A percentile compares a stretch with the other conserved stretches of the same genome.
These are phyloP conservation scores for Clonostachys byssicola DNA, from an alignment of 2,329 filamentous ascomycete genomes.

Conservation along the genomic window DNA sequence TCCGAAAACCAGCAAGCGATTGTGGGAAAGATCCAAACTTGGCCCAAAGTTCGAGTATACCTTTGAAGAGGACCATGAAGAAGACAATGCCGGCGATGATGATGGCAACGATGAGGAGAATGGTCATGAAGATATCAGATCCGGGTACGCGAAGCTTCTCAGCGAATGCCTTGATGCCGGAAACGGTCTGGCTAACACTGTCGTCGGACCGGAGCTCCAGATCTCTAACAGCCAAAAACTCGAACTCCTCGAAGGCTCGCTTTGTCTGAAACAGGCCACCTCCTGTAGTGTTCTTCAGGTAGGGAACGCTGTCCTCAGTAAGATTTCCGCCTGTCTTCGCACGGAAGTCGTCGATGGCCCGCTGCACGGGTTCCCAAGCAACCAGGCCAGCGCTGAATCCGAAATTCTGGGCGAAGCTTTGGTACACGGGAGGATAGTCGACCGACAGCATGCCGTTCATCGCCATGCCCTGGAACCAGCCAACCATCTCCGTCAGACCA, in stretches of 20 bases:
- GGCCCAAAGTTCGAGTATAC: conserved; percentile 86
- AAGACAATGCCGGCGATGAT: conserved; percentile 80
- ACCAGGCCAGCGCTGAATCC: conserved; percentile 84
- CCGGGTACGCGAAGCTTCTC: conserved; percentile 81
- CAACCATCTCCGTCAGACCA: conserved; percentile 78
- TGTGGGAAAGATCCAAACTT: conserved; percentile 85
- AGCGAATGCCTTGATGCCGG: conserved; percentile 78
- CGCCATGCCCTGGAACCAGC: conserved; percentile 90
- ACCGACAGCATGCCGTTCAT: conserved; percentile 96
- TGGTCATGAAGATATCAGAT: conserved; percentile 94
- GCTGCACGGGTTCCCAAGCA: conserved; percentile 77
- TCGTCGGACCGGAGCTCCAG: conserved; percentile 7
- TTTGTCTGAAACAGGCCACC: conserved; percentile 38
- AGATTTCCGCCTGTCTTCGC: conserved; percentile 79
- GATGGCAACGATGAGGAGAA: conserved; percentile 84
- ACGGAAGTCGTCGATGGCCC: conserved; percentile 80
- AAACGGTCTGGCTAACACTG: conserved; percentile 47
- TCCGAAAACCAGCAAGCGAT: conserved; percentile 76
- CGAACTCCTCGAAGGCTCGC: conserved; percentile 44
- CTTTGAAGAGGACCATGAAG: conserved; percentile 83
- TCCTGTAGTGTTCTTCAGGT: conserved; percentile 67
- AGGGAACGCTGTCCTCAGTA: conserved; percentile 71
- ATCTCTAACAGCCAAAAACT: conserved; percentile 46
- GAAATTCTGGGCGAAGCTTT: conserved; percentile 89
- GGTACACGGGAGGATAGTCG: conserved; percentile 81